These are phyloP conservation scores for Pseudozyma sp. DNA, from an alignment of 1,284 basidiomycete species.

Conservation along the genomic window DNA sequence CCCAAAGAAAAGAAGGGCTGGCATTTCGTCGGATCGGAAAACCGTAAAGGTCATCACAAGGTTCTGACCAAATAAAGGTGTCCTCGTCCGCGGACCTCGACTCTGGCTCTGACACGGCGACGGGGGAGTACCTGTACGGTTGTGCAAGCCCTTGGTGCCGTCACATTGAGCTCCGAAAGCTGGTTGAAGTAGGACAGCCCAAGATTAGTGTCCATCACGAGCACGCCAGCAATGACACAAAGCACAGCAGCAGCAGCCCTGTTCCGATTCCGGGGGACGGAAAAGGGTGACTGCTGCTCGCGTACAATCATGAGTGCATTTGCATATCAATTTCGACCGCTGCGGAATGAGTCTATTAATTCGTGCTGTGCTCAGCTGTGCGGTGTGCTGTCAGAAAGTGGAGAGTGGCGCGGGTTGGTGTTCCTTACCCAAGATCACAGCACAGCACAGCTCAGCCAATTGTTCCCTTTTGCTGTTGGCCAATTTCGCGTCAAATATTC, in stretches of 20 bases:
- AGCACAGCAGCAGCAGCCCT: background rate
- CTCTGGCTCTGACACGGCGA: too few species aligned
- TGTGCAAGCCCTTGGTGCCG: too few species aligned
- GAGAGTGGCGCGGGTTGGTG: background rate
- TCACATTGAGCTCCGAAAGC: too few species aligned
- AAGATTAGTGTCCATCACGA: background rate
- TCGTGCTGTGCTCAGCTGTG: background rate
- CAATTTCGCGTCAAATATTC: too few species aligned
- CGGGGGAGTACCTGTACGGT: too few species aligned
- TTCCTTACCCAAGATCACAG: background rate
- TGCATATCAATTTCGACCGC: background rate
- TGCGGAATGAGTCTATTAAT: background rate
- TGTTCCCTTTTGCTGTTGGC: background rate
- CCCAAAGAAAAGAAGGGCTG: background rate
- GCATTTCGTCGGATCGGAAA: too few species aligned
- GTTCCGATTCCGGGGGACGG: background rate
- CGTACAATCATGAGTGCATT: too few species aligned
- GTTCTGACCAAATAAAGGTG: too few species aligned
- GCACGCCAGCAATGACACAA: background rate
- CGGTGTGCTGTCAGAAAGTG: background rate
- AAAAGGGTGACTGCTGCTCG: too few species aligned
- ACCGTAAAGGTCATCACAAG: constrained; percentile 4
- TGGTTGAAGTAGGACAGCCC: too few species aligned
- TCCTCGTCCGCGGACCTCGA: too few species aligned
- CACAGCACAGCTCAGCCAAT: background rate